Conservation (phyloP, 2,329 filamentous ascomycete species). For the Stemphylium vesicarium region DNA sequence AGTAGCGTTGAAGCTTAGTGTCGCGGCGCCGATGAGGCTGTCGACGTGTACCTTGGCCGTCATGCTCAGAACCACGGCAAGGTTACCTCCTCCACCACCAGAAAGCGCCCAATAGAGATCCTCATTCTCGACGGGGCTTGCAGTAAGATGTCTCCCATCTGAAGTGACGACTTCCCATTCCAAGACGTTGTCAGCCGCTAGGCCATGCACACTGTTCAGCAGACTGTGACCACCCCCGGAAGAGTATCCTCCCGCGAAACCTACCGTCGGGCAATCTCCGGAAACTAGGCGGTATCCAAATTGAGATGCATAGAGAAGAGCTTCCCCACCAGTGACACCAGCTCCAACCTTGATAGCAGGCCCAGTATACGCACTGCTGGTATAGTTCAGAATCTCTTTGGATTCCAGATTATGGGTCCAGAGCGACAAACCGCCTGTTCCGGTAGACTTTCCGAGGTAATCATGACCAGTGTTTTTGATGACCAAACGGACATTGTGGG, state of each 20-base stretch:
- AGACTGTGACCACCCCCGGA: conserved; percentile 59
- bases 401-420: conserved; percentile 39
- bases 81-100: neutral
- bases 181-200: conserved; percentile 25
- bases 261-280: conserved; percentile 49
- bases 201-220: conserved; percentile 36
- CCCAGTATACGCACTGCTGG: conserved; percentile 18
- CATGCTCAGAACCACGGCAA: too few relatives aligned
- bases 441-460: conserved; percentile 28
- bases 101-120: neutral
- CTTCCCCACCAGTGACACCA: conserved; percentile 16
- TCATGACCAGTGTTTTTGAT: conserved; percentile 26
- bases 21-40: too few relatives aligned
- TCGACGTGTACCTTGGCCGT: too few relatives aligned
- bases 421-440: conserved; percentile 24
- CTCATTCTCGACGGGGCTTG: conserved; percentile 14
- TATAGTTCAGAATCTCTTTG: conserved; percentile 15
- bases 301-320: neutral
- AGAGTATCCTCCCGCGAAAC: conserved; percentile 46
- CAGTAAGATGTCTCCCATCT: conserved; percentile 22
- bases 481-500: conserved; percentile 22
- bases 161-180: conserved; percentile 26
- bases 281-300: neutral
- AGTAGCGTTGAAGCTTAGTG: too few relatives aligned
- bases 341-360: conserved; percentile 28